Conservation (phyloP, 208 protist species). For the Leishmania guyanensis region DNA sequence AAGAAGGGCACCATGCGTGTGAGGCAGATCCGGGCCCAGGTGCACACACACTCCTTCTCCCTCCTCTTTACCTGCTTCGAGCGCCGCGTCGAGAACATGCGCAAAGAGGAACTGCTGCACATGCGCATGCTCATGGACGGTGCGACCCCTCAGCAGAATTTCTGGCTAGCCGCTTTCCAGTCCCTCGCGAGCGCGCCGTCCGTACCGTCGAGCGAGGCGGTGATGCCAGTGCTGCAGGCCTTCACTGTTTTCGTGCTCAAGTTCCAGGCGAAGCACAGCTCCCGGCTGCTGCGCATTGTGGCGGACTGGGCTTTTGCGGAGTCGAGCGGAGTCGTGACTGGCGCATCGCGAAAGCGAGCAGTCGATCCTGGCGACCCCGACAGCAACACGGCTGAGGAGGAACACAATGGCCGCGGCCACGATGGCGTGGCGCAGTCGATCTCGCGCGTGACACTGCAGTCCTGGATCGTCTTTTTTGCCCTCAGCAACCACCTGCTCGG, state of each 20-base stretch:
- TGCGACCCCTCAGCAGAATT: constrained; percentile 60
- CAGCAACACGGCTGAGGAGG: constrained; percentile 24
- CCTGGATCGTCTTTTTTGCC: constrained; percentile 80
- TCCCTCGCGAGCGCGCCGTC: constrained; percentile 59
- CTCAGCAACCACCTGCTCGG: constrained; percentile 82
- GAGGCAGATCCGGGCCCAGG: constrained; percentile 53
- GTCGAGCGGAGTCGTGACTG: constrained; percentile 26
- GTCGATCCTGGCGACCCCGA: neutral
- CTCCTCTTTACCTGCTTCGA: constrained; percentile 75
- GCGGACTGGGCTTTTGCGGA: constrained; percentile 83
- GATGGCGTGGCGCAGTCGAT: constrained; percentile 27
- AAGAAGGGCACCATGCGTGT: constrained; percentile 19
- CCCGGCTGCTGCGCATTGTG: constrained; percentile 56
- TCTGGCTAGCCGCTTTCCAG: constrained; percentile 84
- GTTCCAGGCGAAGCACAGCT: constrained; percentile 87
- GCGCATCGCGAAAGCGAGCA: constrained; percentile 8
- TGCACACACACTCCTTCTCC: constrained; percentile 71
- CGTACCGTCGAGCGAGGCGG: constrained; percentile 65
- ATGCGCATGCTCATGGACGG: constrained; percentile 67
- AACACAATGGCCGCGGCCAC: constrained; percentile 27
- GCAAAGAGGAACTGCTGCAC: constrained; percentile 73
- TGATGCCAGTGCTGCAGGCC: constrained; percentile 73
- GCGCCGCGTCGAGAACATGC: constrained; percentile 64
- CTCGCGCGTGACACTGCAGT: constrained; percentile 62
- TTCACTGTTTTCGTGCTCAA: constrained; percentile 88